A percentile compares a stretch with the other conserved stretches of the same genome.
phyloP scores from a whole-genome alignment of 2,329 filamentous ascomycete genomes.

The Mycogone perniciosa region DNA sequence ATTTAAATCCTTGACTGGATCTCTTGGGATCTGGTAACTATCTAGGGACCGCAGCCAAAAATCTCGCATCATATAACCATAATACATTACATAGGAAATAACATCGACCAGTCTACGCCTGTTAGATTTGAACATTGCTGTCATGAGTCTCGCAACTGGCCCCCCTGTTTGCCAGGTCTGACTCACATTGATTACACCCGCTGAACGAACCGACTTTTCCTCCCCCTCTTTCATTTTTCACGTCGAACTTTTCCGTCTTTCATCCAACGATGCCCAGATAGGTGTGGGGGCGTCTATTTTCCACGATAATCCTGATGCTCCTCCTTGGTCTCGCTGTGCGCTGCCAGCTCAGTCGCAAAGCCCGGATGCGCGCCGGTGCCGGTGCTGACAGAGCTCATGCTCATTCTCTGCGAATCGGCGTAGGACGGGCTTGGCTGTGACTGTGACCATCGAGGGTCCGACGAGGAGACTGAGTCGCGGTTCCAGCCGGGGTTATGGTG shows the following conservation, averaged over 20 bases:
- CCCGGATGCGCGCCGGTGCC: slow-evolving; percentile 34
- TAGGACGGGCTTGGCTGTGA: slow-evolving; percentile 21
- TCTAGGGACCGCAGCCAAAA: no score
- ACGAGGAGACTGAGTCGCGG: slow-evolving; percentile 19
- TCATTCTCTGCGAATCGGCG: slow-evolving; percentile 20
- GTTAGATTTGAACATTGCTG: no score
- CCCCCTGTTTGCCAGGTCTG: no score
- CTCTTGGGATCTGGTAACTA: no score
- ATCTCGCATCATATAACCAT: not conserved
- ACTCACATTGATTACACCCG: no score
- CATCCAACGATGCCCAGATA: no score
- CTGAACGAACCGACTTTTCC: no score
- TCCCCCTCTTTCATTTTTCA: no score
- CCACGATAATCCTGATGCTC: slow-evolving; percentile 28
- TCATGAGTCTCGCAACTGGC: no score
- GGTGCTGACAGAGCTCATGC: slow-evolving; percentile 21
- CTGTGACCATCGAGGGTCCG: slow-evolving; percentile 35
- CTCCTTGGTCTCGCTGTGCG: slow-evolving; percentile 42
- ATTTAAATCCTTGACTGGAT: not conserved
- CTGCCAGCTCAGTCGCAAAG: slow-evolving; percentile 39
- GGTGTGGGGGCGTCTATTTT: not conserved
- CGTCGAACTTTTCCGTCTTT: no score
- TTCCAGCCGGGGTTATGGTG: slow-evolving; percentile 19
- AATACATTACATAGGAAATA: not conserved
- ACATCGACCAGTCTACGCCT: no score